Evolutionary conservation across 2,329 filamentous ascomycete genomes (phyloP).

Genomic region (Aaosphaeria arxii): DNA sequence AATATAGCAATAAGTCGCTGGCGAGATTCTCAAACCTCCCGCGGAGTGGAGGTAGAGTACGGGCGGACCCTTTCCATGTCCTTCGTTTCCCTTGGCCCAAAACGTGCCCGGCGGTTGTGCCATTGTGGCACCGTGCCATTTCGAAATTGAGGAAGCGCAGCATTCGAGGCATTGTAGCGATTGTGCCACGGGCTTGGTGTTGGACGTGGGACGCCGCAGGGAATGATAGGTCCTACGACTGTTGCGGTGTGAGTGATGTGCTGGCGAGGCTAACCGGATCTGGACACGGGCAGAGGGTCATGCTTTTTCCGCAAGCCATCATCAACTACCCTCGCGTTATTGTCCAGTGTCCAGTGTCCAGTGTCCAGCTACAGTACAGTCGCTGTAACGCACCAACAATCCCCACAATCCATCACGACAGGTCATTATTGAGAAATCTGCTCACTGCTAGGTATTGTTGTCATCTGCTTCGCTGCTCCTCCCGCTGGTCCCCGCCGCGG

Average conservation of each 20-base stretch:
- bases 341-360: too few species aligned
- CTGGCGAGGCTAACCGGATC: conserved; percentile 26
- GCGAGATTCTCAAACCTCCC: too few species aligned
- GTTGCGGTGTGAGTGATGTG: conserved; percentile 39
- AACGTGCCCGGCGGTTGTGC: too few species aligned
- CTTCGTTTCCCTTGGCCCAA: too few species aligned
- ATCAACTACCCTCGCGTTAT: conserved; percentile 1
- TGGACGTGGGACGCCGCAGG: conserved; percentile 28
- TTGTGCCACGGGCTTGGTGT: conserved; percentile 31
- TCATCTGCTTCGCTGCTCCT: too few species aligned
- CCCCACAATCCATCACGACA: conserved; percentile 1
- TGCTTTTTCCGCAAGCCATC: conserved; percentile 8
- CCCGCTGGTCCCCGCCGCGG: too few species aligned
- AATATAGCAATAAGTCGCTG: too few species aligned
- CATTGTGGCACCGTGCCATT: too few species aligned
- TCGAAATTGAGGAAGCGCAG: too few species aligned
- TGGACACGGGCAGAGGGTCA: conserved; percentile 21
- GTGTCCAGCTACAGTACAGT: too few species aligned
- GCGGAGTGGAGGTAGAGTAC: too few species aligned
- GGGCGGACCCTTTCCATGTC: too few species aligned
- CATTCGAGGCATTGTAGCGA: conserved; percentile 5
- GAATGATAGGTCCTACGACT: conserved; percentile 26
- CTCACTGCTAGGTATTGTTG: background rate
- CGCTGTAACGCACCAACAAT: conserved; percentile 6
- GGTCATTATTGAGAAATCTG: conserved; percentile 1